These are phyloP conservation scores for Crithidia mellificae DNA, from an alignment of 208 protist genomes.

Conservation along the genomic window DNA sequence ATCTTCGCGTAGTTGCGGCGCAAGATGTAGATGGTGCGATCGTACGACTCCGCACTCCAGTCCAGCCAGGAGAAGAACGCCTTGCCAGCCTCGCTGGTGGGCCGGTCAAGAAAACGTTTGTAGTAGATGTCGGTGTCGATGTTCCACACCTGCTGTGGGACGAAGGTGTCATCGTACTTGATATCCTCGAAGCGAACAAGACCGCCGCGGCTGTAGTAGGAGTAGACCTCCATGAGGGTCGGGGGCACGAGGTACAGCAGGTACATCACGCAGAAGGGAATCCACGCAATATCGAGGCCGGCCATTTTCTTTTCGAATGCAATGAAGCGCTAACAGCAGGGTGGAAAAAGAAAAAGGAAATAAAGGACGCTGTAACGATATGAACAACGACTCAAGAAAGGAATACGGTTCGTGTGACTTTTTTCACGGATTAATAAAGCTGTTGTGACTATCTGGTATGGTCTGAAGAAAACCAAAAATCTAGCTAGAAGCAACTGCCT, in stretches of 20 bases:
- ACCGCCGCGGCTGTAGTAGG: slow-evolving; percentile 89
- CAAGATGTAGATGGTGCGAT: slow-evolving; percentile 80
- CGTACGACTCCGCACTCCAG: slow-evolving; percentile 87
- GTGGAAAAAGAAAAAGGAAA: neutral
- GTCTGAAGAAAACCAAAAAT: too few species aligned
- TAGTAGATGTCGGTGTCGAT: slow-evolving; percentile 80
- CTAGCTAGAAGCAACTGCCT: too few species aligned
- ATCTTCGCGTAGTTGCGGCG: slow-evolving; percentile 74
- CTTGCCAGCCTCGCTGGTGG: slow-evolving; percentile 80
- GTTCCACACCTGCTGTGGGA: slow-evolving; percentile 59
- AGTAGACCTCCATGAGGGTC: slow-evolving; percentile 91
- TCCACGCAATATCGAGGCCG: slow-evolving; percentile 78
- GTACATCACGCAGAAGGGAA: slow-evolving; percentile 87
- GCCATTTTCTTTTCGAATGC: slow-evolving; percentile 73
- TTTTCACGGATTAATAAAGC: too few species aligned
- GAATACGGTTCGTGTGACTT: too few species aligned
- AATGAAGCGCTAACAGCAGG: neutral
- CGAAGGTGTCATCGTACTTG: slow-evolving; percentile 87
- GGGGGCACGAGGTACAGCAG: slow-evolving; percentile 86
- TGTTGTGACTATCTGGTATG: too few species aligned
- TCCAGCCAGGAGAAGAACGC: slow-evolving; percentile 90
- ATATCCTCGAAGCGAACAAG: slow-evolving; percentile 82
- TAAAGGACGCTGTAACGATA: too few species aligned
- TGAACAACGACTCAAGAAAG: too few species aligned
- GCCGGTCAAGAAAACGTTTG: slow-evolving; percentile 88